Percentiles rank a stretch among this genome's conserved stretches.
Conservation (phyloP, 352 stramenopile species). For the Phytophthora parvispora region DNA sequence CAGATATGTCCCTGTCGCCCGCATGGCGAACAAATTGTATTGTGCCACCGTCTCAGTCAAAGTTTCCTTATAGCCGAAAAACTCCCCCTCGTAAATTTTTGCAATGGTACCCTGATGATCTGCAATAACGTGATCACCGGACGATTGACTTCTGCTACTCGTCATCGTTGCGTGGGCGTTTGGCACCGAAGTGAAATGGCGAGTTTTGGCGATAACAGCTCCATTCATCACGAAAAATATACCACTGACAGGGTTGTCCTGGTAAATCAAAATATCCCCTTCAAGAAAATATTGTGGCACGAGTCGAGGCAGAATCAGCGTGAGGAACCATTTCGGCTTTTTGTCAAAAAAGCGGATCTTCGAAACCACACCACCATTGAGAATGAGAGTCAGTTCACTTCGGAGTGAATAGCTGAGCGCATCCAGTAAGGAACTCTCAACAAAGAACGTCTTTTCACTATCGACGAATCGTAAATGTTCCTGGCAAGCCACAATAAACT, state of each 20-base stretch:
- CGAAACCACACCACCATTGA: constrained; percentile 66
- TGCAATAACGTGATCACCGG: constrained; percentile 30
- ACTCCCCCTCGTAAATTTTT: constrained; percentile 79
- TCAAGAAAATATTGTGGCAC: constrained; percentile 78
- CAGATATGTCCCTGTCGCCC: constrained; percentile 71
- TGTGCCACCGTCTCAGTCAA: constrained; percentile 61
- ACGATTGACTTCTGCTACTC: constrained; percentile 16
- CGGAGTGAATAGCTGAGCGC: constrained; percentile 73
- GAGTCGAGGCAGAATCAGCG: constrained; percentile 69
- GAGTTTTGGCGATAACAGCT: constrained; percentile 58
- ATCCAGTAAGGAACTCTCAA: constrained; percentile 69
- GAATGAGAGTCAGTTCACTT: constrained; percentile 71
- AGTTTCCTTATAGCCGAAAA: constrained; percentile 85
- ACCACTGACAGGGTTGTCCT: constrained; percentile 72
- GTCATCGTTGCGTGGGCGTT: constrained; percentile 17
- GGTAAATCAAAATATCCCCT: constrained; percentile 78
- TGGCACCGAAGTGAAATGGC: constrained; percentile 8
- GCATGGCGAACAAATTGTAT: constrained; percentile 79
- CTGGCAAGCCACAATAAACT: constrained; percentile 78
- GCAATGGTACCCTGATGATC: constrained; percentile 55
- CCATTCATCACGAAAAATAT: constrained; percentile 86
- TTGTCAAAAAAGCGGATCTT: constrained; percentile 88
- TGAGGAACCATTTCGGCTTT: constrained; percentile 88
- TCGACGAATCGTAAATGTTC: constrained; percentile 83
- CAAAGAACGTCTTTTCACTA: constrained; percentile 76